phyloP scores from a whole-genome alignment of 1,284 basidiomycete genomes.

The Cryptococcus amylolentus region DNA sequence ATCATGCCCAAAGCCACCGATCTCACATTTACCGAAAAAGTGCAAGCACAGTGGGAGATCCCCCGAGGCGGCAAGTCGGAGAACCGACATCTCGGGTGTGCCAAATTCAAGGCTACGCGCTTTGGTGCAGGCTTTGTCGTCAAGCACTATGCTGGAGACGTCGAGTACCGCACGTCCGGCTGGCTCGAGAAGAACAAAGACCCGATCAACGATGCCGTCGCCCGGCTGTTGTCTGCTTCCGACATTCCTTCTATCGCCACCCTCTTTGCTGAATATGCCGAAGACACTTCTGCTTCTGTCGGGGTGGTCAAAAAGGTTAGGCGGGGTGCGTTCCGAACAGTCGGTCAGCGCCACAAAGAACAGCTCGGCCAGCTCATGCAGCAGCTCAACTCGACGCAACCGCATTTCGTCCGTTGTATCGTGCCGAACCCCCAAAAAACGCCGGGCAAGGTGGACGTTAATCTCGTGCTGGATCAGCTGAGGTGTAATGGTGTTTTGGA shows the following conservation, averaged over 20 bases:
- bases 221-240: slow-evolving; percentile 80
- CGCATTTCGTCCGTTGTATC: slow-evolving; percentile 98
- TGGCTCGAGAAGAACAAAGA: slow-evolving; percentile 99
- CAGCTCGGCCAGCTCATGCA: slow-evolving; percentile 88
- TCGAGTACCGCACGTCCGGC: slow-evolving; percentile 92
- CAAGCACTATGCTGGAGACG: slow-evolving; percentile 93
- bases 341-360: slow-evolving; percentile 93
- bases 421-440: slow-evolving; percentile 93
- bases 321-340: slow-evolving; percentile 95
- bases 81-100: slow-evolving; percentile 61
- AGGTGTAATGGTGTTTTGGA: slow-evolving; percentile 99
- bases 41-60: slow-evolving; percentile 51
- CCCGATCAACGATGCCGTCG: slow-evolving; percentile 94
- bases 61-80: slow-evolving; percentile 24
- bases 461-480: slow-evolving; percentile 92
- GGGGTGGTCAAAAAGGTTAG: slow-evolving; percentile 72
- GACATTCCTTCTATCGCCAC: slow-evolving; percentile 74
- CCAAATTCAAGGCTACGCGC: slow-evolving; percentile 81
- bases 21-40: slow-evolving; percentile 89
- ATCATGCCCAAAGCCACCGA: slow-evolving; percentile 99
- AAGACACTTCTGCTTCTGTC: slow-evolving; percentile 51
- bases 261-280: slow-evolving; percentile 81
- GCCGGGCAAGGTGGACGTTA: slow-evolving; percentile 87
- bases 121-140: slow-evolving; percentile 95
- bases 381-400: slow-evolving; percentile 90